Evolutionary conservation across 2,329 filamentous ascomycete genomes (phyloP).

Genomic region (Penicillium griseofulvum): DNA sequence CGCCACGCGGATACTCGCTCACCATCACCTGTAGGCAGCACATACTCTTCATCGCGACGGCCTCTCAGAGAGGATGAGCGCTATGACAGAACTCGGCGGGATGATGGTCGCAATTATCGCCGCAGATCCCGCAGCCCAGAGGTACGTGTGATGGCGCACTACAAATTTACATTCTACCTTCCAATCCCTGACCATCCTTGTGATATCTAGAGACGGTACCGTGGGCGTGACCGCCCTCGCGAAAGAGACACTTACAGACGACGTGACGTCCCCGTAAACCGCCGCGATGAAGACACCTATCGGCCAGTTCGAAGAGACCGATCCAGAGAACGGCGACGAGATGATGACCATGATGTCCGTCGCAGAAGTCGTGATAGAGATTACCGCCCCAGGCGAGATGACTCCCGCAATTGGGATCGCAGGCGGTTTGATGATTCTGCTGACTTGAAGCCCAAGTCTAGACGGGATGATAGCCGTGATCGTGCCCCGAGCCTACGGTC

Average conservation of each 20-base stretch:
- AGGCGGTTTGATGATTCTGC: conserved; percentile 67
- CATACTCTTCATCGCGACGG: conserved; percentile 69
- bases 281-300: conserved; percentile 59
- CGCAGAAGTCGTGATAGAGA: conserved; percentile 68
- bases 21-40: conserved; percentile 91
- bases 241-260: conserved; percentile 61
- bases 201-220: conserved; percentile 52
- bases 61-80: conserved; percentile 54
- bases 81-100: conserved; percentile 51
- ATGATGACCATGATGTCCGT: conserved; percentile 58
- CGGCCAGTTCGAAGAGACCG: conserved; percentile 61
- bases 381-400: conserved; percentile 68
- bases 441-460: conserved; percentile 66
- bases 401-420: conserved; percentile 65
- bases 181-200: conserved; percentile 12
- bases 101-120: conserved; percentile 49
- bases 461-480: conserved; percentile 64
- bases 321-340: conserved; percentile 63
- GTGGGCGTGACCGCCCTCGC: conserved; percentile 53
- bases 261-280: conserved; percentile 65
- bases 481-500: conserved; percentile 51
- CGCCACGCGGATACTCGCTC: conserved; percentile 68
- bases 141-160: conserved; percentile 35
- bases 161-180: background rate
- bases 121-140: conserved; percentile 50